phyloP scores from a whole-genome alignment of 106 monocot species.

The Alisma plantagoaquatica region DNA sequence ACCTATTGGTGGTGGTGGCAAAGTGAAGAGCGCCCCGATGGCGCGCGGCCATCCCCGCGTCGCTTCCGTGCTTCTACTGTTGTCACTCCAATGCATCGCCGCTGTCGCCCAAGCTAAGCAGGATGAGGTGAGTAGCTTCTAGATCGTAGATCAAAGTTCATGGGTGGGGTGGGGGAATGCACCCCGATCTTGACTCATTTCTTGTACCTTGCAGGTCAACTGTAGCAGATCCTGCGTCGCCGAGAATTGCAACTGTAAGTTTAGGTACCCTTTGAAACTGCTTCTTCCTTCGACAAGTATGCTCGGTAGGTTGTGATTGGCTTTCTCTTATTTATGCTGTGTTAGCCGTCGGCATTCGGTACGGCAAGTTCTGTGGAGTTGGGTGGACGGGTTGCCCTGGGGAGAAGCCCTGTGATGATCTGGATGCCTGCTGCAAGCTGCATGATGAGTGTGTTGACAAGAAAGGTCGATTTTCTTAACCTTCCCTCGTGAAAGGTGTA shows the following conservation, averaged over 20 bases:
- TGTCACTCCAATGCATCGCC: too few species aligned
- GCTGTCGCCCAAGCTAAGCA: too few species aligned
- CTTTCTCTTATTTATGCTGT: not conserved
- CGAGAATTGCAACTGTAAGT: slow-evolving; percentile 51
- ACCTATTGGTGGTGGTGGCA: too few species aligned
- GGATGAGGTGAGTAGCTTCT: too few species aligned
- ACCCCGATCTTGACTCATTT: too few species aligned
- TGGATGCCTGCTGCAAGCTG: slow-evolving; percentile 66
- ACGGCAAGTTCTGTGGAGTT: slow-evolving; percentile 73
- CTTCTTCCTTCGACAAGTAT: not conserved
- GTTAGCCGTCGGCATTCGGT: slow-evolving; percentile 57
- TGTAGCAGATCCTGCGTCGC: slow-evolving; percentile 68
- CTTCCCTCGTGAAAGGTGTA: too few species aligned
- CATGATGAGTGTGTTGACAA: slow-evolving; percentile 73
- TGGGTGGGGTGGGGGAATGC: too few species aligned
- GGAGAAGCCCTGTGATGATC: slow-evolving; percentile 85
- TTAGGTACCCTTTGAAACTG: not conserved
- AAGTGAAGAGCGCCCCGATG: too few species aligned
- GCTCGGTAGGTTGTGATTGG: not conserved
- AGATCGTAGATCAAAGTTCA: too few species aligned
- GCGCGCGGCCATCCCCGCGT: too few species aligned
- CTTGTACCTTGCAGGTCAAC: slow-evolving; percentile 25
- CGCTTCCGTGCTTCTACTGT: too few species aligned
- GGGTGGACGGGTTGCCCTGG: slow-evolving; percentile 77
- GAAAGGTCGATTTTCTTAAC: too few species aligned